A percentile compares a stretch with the other conserved stretches of the same genome.
Evolutionary conservation across 2,329 filamentous ascomycete genomes (phyloP).

Genomic region (Phialophora expanda): DNA sequence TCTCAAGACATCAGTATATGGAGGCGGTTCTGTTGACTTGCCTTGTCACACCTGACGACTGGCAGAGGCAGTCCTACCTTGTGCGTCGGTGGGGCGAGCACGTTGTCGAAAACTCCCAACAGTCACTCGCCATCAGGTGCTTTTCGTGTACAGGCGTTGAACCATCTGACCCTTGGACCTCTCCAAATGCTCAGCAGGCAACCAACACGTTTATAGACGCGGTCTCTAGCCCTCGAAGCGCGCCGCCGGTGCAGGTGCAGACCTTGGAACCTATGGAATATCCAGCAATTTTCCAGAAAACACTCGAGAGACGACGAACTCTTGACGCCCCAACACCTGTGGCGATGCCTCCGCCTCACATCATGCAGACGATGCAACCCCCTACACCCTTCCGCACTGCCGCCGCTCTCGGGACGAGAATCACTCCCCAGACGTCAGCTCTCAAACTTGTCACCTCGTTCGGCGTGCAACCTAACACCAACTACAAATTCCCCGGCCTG

Average conservation of each 20-base stretch:
- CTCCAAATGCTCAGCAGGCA: slow-evolving; percentile 72
- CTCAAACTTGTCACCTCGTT: slow-evolving; percentile 93
- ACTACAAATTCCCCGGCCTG: slow-evolving; percentile 67
- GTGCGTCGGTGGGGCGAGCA: slow-evolving; percentile 94
- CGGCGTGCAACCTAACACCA: slow-evolving; percentile 55
- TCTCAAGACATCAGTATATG: slow-evolving; percentile 88
- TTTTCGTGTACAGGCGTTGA: slow-evolving; percentile 91
- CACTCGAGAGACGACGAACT: slow-evolving; percentile 35
- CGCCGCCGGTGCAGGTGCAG: slow-evolving; percentile 54
- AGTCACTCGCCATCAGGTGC: slow-evolving; percentile 87
- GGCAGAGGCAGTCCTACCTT: slow-evolving; percentile 86
- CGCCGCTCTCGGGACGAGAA: slow-evolving; percentile 52
- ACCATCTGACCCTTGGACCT: slow-evolving; percentile 84
- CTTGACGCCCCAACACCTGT: slow-evolving; percentile 62
- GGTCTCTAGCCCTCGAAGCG: slow-evolving; percentile 12
- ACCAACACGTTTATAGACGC: slow-evolving; percentile 20
- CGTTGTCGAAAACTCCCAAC: slow-evolving; percentile 83
- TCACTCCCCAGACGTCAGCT: slow-evolving; percentile 77
- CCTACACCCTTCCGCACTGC: slow-evolving; percentile 39
- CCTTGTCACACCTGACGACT: slow-evolving; percentile 79
- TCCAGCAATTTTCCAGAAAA: slow-evolving; percentile 36
- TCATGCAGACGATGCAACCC: slow-evolving; percentile 27
- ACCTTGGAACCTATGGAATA: slow-evolving; percentile 45
- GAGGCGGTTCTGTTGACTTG: slow-evolving; percentile 90
- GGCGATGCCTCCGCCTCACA: slow-evolving; percentile 44